phyloP scores from a whole-genome alignment of 2,329 filamentous ascomycete genomes.

The Talaromyces sp. region DNA sequence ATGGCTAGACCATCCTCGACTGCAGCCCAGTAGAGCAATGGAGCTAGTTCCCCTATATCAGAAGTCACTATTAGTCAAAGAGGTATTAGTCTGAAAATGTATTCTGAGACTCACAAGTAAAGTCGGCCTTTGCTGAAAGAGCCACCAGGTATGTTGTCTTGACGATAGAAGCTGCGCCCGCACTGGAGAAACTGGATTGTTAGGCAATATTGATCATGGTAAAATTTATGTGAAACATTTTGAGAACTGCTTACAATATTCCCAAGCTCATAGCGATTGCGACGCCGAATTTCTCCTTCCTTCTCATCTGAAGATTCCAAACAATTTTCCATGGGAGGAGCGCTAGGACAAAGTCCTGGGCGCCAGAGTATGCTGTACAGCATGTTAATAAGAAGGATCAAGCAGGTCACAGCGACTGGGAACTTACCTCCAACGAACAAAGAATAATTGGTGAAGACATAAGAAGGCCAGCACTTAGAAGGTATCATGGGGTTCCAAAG shows the following conservation, averaged over 20 bases:
- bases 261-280: slow-evolving; percentile 43
- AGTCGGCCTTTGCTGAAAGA: slow-evolving; percentile 25
- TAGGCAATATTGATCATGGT: not conserved
- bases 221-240: not conserved
- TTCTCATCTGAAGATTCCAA: slow-evolving; percentile 38
- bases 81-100: not conserved
- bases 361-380: slow-evolving; percentile 22
- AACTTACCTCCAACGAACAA: slow-evolving; percentile 25
- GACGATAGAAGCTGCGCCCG: slow-evolving; percentile 25
- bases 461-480: slow-evolving; percentile 23
- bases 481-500: slow-evolving; percentile 22
- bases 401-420: not conserved
- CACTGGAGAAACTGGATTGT: slow-evolving; percentile 6
- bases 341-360: slow-evolving; percentile 41
- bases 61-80: not conserved
- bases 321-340: slow-evolving; percentile 43
- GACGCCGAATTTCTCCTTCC: slow-evolving; percentile 42
- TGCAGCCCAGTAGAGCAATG: slow-evolving; percentile 29
- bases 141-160: slow-evolving; percentile 25
- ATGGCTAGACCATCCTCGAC: slow-evolving; percentile 34
- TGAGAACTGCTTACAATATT: slow-evolving; percentile 26
- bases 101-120: slow-evolving; percentile 19
- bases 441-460: slow-evolving; percentile 25
- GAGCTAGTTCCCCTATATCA: slow-evolving; percentile 19
- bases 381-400: not conserved